These are phyloP conservation scores for Colletotrichum lentis DNA, from an alignment of 2,329 filamentous ascomycete genomes.

Conservation along the genomic window DNA sequence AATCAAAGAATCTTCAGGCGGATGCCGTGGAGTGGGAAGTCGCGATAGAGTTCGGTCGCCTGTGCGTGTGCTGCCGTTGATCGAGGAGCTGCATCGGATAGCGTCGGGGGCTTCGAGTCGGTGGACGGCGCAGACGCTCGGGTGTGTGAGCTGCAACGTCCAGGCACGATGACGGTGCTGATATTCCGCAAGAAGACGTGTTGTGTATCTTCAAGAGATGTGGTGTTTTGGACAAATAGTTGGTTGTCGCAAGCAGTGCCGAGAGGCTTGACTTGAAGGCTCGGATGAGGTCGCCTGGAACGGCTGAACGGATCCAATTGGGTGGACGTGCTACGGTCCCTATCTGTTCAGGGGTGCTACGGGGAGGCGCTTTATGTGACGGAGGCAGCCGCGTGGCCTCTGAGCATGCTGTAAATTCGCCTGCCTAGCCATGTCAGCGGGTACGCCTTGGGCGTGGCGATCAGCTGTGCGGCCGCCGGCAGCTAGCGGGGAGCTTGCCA, in stretches of 20 bases:
- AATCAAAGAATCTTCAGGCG: conserved; percentile 18
- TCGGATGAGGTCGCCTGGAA: conserved; percentile 15
- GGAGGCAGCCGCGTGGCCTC: conserved; percentile 36
- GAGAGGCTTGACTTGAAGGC: conserved; percentile 13
- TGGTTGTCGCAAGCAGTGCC: conserved; percentile 27
- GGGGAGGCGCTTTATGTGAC: conserved; percentile 25
- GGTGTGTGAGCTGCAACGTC: background rate
- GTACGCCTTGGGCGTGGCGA: background rate
- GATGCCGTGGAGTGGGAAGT: conserved; percentile 22
- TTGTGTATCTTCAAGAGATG: conserved; percentile 2
- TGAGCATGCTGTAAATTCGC: conserved; percentile 20
- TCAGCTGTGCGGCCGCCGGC: background rate
- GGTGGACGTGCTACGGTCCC: conserved; percentile 4
- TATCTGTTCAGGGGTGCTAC: conserved; percentile 15
- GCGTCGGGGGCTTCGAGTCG: conserved; percentile 20
- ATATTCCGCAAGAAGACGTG: background rate
- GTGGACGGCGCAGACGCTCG: conserved; percentile 7
- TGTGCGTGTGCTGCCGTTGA: conserved; percentile 34
- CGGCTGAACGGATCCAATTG: conserved; percentile 25
- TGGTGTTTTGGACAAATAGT: conserved; percentile 28
- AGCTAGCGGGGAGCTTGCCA: conserved; percentile 4
- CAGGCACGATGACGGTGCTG: conserved; percentile 7
- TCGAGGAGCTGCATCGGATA: conserved; percentile 36
- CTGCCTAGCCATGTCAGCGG: conserved; percentile 2
- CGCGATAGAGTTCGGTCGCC: conserved; percentile 33